A percentile compares a stretch with the other conserved stretches of the same genome.
Conservation (phyloP, 139 green algal species). For the Closterium sp. region DNA sequence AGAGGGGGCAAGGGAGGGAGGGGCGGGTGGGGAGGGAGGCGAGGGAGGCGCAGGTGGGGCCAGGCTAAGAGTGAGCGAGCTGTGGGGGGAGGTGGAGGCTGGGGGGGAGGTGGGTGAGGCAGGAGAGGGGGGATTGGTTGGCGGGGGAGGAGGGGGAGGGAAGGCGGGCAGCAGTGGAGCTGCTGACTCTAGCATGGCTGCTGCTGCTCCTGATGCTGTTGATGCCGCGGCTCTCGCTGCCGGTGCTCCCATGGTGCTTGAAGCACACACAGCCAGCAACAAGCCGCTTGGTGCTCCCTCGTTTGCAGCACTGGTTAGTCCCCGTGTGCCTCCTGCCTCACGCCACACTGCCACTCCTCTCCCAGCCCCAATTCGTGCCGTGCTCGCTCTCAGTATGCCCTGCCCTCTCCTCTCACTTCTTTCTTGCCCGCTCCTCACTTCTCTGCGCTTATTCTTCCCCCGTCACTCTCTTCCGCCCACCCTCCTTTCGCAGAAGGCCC, state of each 20-base stretch:
- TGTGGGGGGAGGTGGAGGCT: too few relatives aligned
- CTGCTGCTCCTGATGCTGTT: too few relatives aligned
- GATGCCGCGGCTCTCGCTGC: too few relatives aligned
- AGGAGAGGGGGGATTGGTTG: too few relatives aligned
- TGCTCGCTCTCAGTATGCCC: background rate
- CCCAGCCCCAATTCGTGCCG: background rate
- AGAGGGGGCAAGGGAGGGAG: too few relatives aligned
- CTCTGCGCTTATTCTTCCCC: background rate
- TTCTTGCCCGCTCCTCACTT: background rate
- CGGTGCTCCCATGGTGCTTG: background rate
- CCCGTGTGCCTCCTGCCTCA: background rate
- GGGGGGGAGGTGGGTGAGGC: too few relatives aligned
- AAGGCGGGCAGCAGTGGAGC: too few relatives aligned
- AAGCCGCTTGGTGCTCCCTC: background rate
- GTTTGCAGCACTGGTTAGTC: background rate
- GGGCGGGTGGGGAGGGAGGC: too few relatives aligned
- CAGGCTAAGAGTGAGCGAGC: too few relatives aligned
- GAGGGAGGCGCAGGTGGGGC: too few relatives aligned
- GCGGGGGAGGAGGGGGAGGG: too few relatives aligned
- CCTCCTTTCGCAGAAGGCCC: background rate
- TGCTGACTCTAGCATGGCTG: too few relatives aligned
- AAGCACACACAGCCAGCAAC: background rate
- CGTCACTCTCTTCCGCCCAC: background rate
- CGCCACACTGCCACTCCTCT: background rate
- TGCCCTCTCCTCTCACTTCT: background rate